Conservation (phyloP, 352 stramenopile genomes). For the Phytophthora syringae region DNA sequence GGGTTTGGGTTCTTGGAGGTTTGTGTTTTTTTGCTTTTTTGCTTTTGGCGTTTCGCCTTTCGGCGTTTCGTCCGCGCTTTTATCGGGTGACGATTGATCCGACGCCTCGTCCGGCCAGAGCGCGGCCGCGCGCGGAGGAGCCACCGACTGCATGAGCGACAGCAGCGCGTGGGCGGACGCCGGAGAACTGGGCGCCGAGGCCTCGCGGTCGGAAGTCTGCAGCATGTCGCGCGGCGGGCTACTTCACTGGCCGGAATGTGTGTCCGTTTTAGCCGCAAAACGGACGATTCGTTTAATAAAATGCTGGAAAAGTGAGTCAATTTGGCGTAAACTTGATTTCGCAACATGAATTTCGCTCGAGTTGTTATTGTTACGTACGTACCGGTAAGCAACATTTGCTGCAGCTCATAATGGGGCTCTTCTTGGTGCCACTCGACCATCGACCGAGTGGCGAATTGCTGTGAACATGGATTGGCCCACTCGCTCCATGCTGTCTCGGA, state of each 20-base stretch:
- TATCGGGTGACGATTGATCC: constrained; percentile 6
- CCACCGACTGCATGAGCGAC: constrained; percentile 38
- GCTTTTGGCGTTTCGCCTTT: neutral
- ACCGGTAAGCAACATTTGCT: too few species aligned
- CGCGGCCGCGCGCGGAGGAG: constrained; percentile 3
- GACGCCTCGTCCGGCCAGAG: constrained; percentile 10
- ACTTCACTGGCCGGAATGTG: neutral
- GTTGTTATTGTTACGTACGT: too few species aligned
- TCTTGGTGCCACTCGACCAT: neutral
- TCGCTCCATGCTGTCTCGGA: constrained; percentile 32
- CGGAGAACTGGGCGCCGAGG: constrained; percentile 27
- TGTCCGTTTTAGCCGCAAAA: neutral
- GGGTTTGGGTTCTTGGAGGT: constrained; percentile 13
- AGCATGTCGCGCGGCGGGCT: constrained; percentile 6
- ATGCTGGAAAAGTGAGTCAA: too few species aligned
- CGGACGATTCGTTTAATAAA: too few species aligned
- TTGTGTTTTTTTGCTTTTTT: constrained; percentile 6
- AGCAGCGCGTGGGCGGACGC: constrained; percentile 31
- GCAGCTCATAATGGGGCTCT: too few species aligned
- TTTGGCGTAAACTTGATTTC: too few species aligned
- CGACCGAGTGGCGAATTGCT: constrained; percentile 24
- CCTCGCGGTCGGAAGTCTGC: constrained; percentile 13
- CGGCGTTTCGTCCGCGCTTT: constrained; percentile 13
- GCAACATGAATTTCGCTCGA: too few species aligned
- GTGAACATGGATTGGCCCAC: constrained; percentile 34